Evolutionary conservation across 2,329 filamentous ascomycete genomes (phyloP).

Genomic region (Magnaporthiopsis rhizophila): DNA sequence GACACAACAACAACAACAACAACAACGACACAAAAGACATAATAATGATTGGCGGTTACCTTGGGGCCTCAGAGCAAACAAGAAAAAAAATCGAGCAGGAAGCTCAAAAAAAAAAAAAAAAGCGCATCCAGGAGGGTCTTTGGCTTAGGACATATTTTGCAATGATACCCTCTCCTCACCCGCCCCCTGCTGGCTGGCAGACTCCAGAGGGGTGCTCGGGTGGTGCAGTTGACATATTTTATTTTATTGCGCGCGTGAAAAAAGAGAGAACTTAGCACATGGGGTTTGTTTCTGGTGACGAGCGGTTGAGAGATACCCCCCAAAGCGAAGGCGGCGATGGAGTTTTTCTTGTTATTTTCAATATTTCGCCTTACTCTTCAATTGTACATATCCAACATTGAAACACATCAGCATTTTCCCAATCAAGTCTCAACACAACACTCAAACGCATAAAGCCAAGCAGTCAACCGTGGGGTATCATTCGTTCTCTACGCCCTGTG

Average conservation of each 20-base stretch:
- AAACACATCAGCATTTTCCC: too few species aligned
- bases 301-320: slow-evolving; percentile 30
- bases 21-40: neutral
- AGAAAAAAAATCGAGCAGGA: slow-evolving; percentile 8
- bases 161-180: neutral
- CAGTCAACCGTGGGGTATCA: slow-evolving; percentile 27
- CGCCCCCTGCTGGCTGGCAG: slow-evolving; percentile 17
- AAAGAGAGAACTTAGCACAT: slow-evolving; percentile 7
- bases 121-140: neutral
- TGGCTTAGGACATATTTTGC: slow-evolving; percentile 1
- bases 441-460: neutral
- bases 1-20: too few species aligned
- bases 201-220: slow-evolving; percentile 15
- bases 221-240: slow-evolving; percentile 2
- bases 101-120: slow-evolving; percentile 5
- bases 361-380: too few species aligned
- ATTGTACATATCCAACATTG: too few species aligned
- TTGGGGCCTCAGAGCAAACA: slow-evolving; percentile 26
- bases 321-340: slow-evolving; percentile 16
- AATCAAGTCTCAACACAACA: too few species aligned
- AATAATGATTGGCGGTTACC: neutral
- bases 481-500: slow-evolving; percentile 17
- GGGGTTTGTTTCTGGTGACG: slow-evolving; percentile 40
- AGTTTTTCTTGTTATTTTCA: too few species aligned
- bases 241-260: neutral